Conservation (phyloP, 2,329 filamentous ascomycete genomes). For the Proliferodiscus dingleyae region DNA sequence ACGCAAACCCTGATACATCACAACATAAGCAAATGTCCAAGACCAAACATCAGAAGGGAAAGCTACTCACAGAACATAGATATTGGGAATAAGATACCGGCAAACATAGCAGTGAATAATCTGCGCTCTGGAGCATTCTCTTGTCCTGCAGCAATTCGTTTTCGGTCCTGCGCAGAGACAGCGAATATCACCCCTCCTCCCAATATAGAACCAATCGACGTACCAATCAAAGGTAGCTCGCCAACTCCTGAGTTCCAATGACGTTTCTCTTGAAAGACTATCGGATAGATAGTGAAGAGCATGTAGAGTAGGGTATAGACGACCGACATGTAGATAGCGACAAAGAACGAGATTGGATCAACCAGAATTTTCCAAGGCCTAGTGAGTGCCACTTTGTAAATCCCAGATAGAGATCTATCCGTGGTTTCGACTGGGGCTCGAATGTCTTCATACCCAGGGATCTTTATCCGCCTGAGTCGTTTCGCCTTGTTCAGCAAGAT, state of each 20-base stretch:
- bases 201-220: conserved; percentile 42
- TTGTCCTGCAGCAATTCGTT: conserved; percentile 27
- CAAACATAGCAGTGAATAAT: conserved; percentile 50
- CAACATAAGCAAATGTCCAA: conserved; percentile 18
- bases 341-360: conserved; percentile 80
- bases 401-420: conserved; percentile 37
- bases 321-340: conserved; percentile 72
- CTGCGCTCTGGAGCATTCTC: conserved; percentile 40
- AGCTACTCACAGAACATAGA: conserved; percentile 40
- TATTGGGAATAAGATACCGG: conserved; percentile 46
- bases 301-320: conserved; percentile 29
- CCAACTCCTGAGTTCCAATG: conserved; percentile 45
- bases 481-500: conserved; percentile 50
- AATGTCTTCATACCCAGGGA: conserved; percentile 48
- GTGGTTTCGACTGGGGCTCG: conserved; percentile 60
- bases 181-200: conserved; percentile 43
- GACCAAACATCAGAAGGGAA: conserved; percentile 19
- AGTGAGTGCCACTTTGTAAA: conserved; percentile 74
- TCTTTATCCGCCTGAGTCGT: conserved; percentile 43
- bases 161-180: conserved; percentile 33
- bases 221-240: conserved; percentile 63
- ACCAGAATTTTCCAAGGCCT: conserved; percentile 91
- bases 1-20: conserved; percentile 44
- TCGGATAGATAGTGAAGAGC: conserved; percentile 29
- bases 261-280: conserved; percentile 34